Conservation (phyloP, 768 basidiomycete genomes). For the Termitomyces heimii region DNA sequence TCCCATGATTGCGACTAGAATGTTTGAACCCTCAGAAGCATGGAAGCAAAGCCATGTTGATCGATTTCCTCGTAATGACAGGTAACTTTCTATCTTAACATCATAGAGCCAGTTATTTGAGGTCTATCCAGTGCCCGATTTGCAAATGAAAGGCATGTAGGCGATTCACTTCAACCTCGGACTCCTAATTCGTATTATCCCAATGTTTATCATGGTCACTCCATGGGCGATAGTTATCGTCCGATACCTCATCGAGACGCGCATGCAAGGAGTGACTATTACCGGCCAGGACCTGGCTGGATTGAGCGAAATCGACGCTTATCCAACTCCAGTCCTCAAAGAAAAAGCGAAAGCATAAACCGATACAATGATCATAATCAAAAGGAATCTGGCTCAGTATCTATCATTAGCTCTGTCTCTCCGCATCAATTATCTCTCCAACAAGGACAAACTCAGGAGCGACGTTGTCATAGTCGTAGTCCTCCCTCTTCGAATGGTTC, state of each 20-base stretch:
- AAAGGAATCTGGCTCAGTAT: constrained; percentile 21
- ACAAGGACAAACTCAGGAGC: constrained; percentile 11
- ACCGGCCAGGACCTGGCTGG: constrained; percentile 35
- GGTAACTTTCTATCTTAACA: constrained; percentile 22
- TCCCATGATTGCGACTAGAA: constrained; percentile 32
- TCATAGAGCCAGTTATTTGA: neutral
- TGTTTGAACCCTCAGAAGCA: constrained; percentile 67
- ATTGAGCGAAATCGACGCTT: constrained; percentile 2
- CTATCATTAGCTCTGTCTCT: constrained; percentile 22
- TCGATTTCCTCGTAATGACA: constrained; percentile 31
- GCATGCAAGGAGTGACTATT: constrained; percentile 38
- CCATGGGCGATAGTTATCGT: constrained; percentile 45
- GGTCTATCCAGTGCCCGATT: constrained; percentile 2
- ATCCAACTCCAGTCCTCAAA: constrained; percentile 5
- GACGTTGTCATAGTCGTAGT: constrained; percentile 15
- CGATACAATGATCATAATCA: constrained; percentile 20
- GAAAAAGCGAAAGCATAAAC: constrained; percentile 14
- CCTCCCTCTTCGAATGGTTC: constrained; percentile 13
- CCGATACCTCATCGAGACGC: constrained; percentile 38
- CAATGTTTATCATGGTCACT: neutral
- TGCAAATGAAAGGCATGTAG: constrained; percentile 26
- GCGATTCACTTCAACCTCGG: constrained; percentile 17
- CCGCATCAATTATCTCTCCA: constrained; percentile 19
- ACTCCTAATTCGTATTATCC: constrained; percentile 12
- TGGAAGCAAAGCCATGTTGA: constrained; percentile 62